Percentiles rank a stretch among this genome's conserved stretches.
These are phyloP conservation scores for Ceratocystis albifundus DNA, from an alignment of 2,329 filamentous ascomycete species.

Conservation along the genomic window DNA sequence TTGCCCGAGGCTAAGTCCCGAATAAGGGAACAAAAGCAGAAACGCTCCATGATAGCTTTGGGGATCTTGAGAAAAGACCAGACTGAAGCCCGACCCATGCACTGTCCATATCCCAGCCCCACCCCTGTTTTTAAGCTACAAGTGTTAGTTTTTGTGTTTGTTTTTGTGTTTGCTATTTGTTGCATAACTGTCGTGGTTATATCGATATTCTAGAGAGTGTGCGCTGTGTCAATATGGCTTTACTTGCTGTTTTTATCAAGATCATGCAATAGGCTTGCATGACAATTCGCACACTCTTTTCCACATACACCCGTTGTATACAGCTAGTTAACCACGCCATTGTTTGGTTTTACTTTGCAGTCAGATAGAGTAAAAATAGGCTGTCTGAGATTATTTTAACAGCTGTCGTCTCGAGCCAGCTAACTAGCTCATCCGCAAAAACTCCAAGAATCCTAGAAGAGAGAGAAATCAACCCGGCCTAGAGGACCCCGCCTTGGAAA, in stretches of 20 bases:
- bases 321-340: constrained; percentile 9
- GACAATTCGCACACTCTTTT: neutral
- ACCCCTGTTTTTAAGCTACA: neutral
- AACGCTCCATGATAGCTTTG: neutral
- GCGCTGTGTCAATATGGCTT: neutral
- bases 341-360: neutral
- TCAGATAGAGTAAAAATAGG: neutral
- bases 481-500: too few species aligned
- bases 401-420: neutral
- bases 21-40: neutral
- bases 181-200: too few species aligned
- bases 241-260: neutral
- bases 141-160: neutral
- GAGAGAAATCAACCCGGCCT: too few species aligned
- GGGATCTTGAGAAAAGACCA: neutral
- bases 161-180: too few species aligned
- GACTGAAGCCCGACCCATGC: neutral
- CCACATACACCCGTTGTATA: neutral
- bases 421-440: neutral
- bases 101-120: neutral
- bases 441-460: neutral
- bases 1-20: constrained; percentile 1
- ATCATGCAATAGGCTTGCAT: neutral
- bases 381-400: neutral
- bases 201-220: neutral